A percentile compares a stretch with the other conserved stretches of the same genome.
These are phyloP conservation scores for Didymella exigua DNA, from an alignment of 2,329 filamentous ascomycete genomes.

Conservation along the genomic window DNA sequence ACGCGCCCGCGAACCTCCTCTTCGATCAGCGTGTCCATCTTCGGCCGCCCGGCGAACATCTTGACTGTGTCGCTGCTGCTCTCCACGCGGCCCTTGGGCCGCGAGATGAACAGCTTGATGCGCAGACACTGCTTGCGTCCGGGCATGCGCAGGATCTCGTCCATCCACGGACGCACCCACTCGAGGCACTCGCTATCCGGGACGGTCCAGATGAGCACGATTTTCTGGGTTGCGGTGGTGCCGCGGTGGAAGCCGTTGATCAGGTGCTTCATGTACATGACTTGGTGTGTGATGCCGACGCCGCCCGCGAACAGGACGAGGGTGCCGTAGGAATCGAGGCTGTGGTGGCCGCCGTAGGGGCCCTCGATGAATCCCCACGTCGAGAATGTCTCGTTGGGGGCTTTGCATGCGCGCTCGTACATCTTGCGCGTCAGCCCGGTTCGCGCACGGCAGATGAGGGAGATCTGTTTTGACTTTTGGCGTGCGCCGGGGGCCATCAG, in stretches of 20 bases:
- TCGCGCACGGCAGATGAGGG: slow-evolving; percentile 73
- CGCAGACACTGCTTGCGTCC: slow-evolving; percentile 63
- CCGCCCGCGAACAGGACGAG: slow-evolving; percentile 80
- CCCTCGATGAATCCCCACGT: slow-evolving; percentile 75
- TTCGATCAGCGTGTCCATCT: slow-evolving; percentile 61
- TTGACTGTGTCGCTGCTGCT: slow-evolving; percentile 63
- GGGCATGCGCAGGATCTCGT: slow-evolving; percentile 65
- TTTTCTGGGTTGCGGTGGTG: slow-evolving; percentile 72
- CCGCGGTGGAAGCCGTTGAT: slow-evolving; percentile 71
- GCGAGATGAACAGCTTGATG: slow-evolving; percentile 68
- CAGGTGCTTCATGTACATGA: slow-evolving; percentile 75
- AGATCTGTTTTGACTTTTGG: slow-evolving; percentile 58
- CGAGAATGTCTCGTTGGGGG: slow-evolving; percentile 63
- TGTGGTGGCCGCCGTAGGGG: slow-evolving; percentile 74
- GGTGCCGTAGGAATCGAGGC: slow-evolving; percentile 76
- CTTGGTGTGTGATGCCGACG: slow-evolving; percentile 80
- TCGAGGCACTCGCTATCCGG: slow-evolving; percentile 70
- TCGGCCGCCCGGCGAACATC: slow-evolving; percentile 66
- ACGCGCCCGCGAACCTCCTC: slow-evolving; percentile 61
- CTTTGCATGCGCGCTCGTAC: slow-evolving; percentile 69
- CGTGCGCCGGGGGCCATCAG: slow-evolving; percentile 25
- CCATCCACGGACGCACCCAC: slow-evolving; percentile 71
- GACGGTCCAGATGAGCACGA: slow-evolving; percentile 79
- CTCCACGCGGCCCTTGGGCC: slow-evolving; percentile 62
- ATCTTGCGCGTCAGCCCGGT: slow-evolving; percentile 75